A percentile compares a stretch with the other conserved stretches of the same genome.
phyloP scores from a whole-genome alignment of 1,284 basidiomycete species.

The Leucoagaricus sp. region DNA sequence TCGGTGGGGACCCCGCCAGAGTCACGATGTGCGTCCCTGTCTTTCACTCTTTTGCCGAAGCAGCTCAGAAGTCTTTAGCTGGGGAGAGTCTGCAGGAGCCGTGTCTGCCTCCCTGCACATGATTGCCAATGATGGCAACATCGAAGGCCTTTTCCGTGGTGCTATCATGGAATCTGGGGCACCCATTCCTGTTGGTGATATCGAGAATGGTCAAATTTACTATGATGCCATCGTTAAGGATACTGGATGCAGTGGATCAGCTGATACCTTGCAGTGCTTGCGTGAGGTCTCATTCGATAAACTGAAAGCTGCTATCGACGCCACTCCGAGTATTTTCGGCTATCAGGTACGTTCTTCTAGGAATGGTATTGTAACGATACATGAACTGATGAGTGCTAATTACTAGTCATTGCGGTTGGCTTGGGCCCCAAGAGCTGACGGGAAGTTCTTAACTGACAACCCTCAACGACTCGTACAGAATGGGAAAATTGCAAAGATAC shows the following conservation, averaged over 20 bases:
- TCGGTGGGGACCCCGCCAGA: constrained; percentile 59
- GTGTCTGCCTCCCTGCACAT: constrained; percentile 56
- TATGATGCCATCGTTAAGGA: constrained; percentile 48
- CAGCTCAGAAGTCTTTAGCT: too few relatives aligned
- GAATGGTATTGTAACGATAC: background rate
- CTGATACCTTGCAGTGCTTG: constrained; percentile 53
- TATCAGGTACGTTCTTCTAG: constrained; percentile 41
- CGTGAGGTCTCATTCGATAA: constrained; percentile 41
- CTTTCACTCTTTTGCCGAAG: too few relatives aligned
- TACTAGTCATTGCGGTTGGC: constrained; percentile 40
- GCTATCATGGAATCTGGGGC: constrained; percentile 58
- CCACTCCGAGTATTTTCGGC: constrained; percentile 41
- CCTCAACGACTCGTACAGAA: constrained; percentile 33
- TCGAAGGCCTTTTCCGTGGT: constrained; percentile 50
- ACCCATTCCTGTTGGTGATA: constrained; percentile 41
- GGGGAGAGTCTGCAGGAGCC: constrained; percentile 61
- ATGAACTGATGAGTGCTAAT: background rate
- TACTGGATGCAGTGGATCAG: constrained; percentile 41
- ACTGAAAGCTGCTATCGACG: constrained; percentile 44
- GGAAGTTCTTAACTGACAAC: constrained; percentile 45
- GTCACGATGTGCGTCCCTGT: constrained; percentile 54
- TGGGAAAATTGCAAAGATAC: constrained; percentile 25
- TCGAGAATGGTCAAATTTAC: constrained; percentile 41
- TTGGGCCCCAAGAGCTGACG: constrained; percentile 56
- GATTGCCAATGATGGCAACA: constrained; percentile 51